Percentiles rank a stretch among this genome's conserved stretches.
These are phyloP conservation scores for Phalaenopsis hybrid DNA, from an alignment of 116 monocot species.

Conservation along the genomic window DNA sequence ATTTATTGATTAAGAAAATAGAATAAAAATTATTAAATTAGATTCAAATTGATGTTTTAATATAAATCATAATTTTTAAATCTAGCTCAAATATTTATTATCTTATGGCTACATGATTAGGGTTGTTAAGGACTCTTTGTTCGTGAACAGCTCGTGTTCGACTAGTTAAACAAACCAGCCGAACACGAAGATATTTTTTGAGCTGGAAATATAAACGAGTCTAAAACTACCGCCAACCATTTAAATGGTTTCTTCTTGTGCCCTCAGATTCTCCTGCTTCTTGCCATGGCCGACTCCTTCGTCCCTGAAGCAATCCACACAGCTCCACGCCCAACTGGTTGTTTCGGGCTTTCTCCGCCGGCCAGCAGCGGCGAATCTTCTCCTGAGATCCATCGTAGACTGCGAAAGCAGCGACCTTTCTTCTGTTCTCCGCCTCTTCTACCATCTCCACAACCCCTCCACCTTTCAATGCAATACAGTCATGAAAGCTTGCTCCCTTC, in stretches of 20 bases:
- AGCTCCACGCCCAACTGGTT: constrained; percentile 35
- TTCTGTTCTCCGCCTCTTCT: constrained; percentile 29
- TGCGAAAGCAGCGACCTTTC: constrained; percentile 17
- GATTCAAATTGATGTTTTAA: too few relatives aligned
- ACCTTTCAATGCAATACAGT: constrained; percentile 49
- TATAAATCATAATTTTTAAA: too few relatives aligned
- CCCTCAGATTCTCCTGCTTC: neutral
- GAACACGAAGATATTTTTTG: too few relatives aligned
- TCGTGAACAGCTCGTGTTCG: too few relatives aligned
- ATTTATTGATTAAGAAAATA: too few relatives aligned
- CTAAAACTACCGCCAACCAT: neutral
- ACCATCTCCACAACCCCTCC: constrained; percentile 21
- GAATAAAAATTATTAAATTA: too few relatives aligned
- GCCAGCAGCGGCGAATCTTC: constrained; percentile 12
- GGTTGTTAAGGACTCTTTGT: too few relatives aligned
- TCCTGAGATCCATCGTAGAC: constrained; percentile 29
- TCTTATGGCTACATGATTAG: too few relatives aligned
- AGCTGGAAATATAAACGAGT: too few relatives aligned
- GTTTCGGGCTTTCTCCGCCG: constrained; percentile 22
- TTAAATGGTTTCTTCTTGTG: neutral
- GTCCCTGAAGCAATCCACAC: constrained; percentile 23
- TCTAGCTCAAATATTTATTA: too few relatives aligned
- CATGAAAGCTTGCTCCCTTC: constrained; percentile 26
- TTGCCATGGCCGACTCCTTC: constrained; percentile 33
- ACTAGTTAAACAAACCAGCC: too few relatives aligned